Conservation (phyloP, 352 stramenopile species). For the Phytophthora europaea region DNA sequence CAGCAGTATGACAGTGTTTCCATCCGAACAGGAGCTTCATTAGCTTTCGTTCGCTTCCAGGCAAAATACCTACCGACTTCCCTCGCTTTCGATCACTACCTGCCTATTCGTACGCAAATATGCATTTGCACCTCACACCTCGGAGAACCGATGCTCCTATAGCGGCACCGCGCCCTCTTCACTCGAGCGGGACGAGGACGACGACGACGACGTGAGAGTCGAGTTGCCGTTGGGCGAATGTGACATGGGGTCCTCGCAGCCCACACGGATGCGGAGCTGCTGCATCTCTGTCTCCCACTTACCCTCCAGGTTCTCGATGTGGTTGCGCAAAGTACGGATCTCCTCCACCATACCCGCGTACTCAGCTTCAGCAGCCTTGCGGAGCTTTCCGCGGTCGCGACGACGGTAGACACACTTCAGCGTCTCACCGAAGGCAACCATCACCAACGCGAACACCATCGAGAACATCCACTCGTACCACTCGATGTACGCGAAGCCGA, state of each 20-base stretch:
- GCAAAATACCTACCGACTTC: constrained; percentile 18
- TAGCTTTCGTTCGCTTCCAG: constrained; percentile 18
- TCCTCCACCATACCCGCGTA: constrained; percentile 64
- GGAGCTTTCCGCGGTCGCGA: constrained; percentile 57
- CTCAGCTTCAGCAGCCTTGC: constrained; percentile 49
- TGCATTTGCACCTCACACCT: constrained; percentile 18
- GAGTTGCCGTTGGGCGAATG: constrained; percentile 47
- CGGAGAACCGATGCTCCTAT: constrained; percentile 4
- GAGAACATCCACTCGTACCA: constrained; percentile 84
- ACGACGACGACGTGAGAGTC: constrained; percentile 61
- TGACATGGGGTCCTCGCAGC: constrained; percentile 12
- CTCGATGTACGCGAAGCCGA: constrained; percentile 75
- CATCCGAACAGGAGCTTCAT: constrained; percentile 34
- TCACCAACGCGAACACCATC: constrained; percentile 72
- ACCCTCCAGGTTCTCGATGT: constrained; percentile 69
- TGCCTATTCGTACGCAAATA: constrained; percentile 38
- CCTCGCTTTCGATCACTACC: constrained; percentile 23
- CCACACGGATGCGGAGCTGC: constrained; percentile 45
- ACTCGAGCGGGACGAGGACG: constrained; percentile 24
- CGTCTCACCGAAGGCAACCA: constrained; percentile 76
- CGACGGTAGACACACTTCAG: constrained; percentile 74
- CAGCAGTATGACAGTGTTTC: constrained; percentile 1
- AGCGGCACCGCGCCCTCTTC: constrained; percentile 41
- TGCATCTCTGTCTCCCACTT: constrained; percentile 66
- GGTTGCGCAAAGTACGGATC: constrained; percentile 64